Percentiles rank a stretch among this genome's conserved stretches.
Evolutionary conservation across 2,329 filamentous ascomycete genomes (phyloP).

Genomic region (Colletotrichum paranaense): DNA sequence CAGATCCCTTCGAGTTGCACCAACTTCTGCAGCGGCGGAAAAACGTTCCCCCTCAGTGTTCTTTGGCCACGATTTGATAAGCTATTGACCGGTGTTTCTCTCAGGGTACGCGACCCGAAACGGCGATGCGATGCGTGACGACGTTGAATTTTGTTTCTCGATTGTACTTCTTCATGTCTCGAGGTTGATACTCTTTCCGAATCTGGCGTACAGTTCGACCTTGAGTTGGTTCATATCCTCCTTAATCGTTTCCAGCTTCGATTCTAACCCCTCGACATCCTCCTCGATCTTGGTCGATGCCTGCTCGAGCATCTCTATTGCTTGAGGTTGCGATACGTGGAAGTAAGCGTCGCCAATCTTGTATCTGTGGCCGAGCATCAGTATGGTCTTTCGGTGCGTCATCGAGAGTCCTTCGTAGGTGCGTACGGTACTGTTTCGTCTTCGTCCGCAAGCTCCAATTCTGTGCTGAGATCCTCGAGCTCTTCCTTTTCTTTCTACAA

Average conservation of each 20-base stretch:
- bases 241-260: constrained; percentile 77
- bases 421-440: constrained; percentile 88
- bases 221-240: constrained; percentile 94
- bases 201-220: constrained; percentile 91
- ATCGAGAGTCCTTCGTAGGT: not conserved
- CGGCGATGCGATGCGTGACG: not conserved
- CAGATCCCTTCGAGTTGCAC: not conserved
- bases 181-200: constrained; percentile 96
- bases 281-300: constrained; percentile 80
- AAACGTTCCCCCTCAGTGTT: not conserved
- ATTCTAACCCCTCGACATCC: constrained; percentile 81
- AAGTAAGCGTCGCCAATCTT: constrained; percentile 98
- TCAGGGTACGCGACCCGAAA: not conserved
- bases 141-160: constrained; percentile 2
- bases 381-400: not conserved
- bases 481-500: constrained; percentile 97
- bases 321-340: constrained; percentile 83
- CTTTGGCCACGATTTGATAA: not conserved
- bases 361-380: constrained; percentile 70
- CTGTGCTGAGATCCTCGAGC: constrained; percentile 89
- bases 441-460: constrained; percentile 95
- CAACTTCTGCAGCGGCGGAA: not conserved
- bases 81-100: not conserved
- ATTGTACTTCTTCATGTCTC: constrained; percentile 72
- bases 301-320: constrained; percentile 83